Evolutionary conservation across 2,329 filamentous ascomycete species (phyloP).

Genomic region (Neonectria ditissima): DNA sequence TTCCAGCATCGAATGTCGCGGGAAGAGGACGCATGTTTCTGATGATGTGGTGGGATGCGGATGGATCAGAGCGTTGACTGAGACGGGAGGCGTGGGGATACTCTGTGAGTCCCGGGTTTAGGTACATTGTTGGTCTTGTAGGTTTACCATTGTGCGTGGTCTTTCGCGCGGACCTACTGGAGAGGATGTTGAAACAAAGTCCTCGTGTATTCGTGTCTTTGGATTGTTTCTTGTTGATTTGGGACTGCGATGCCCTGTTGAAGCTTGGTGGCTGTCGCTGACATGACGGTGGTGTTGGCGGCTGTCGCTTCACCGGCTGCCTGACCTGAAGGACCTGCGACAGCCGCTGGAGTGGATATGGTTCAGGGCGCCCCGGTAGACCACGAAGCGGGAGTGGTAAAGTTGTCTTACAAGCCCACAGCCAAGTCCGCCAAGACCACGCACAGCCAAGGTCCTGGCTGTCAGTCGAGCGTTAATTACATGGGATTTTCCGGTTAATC

Average conservation of each 20-base stretch:
- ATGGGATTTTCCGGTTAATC: background rate
- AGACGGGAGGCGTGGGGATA: background rate
- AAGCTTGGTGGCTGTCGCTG: background rate
- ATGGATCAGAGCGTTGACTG: background rate
- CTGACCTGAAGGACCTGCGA: background rate
- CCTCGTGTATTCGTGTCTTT: background rate
- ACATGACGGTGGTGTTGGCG: background rate
- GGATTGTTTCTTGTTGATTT: no score
- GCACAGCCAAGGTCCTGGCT: background rate
- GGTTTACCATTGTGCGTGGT: background rate
- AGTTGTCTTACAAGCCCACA: no score
- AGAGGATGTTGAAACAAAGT: background rate
- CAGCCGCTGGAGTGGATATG: background rate
- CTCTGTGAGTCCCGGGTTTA: background rate
- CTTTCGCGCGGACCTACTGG: no score
- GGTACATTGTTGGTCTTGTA: background rate
- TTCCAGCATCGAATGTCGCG: background rate
- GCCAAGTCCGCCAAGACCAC: background rate
- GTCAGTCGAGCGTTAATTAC: background rate
- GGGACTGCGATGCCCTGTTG: background rate
- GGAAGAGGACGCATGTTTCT: background rate
- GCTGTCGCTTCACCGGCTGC: background rate
- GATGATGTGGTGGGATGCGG: background rate
- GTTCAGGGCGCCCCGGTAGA: background rate
- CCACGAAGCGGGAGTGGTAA: background rate